Evolutionary conservation across 148 eudicot genomes (phyloP).

Genomic region (Vaccinium corymbosum): DNA sequence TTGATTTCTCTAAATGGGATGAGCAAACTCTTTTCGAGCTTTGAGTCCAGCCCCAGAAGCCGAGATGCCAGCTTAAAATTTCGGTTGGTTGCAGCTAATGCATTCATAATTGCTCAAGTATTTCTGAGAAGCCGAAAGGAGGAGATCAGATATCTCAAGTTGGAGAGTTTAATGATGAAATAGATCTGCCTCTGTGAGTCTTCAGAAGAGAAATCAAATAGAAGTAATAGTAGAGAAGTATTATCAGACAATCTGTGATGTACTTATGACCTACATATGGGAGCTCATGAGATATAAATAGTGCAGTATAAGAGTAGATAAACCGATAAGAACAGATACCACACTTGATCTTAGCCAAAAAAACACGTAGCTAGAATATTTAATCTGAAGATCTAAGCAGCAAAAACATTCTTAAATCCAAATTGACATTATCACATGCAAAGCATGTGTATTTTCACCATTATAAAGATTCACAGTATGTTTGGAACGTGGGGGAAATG

Average conservation of each 20-base stretch:
- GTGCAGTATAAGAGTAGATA: neutral
- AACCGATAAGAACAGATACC: too few relatives aligned
- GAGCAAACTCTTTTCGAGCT: slow-evolving; percentile 86
- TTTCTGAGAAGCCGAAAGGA: slow-evolving; percentile 15
- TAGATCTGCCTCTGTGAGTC: neutral
- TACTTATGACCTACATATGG: neutral
- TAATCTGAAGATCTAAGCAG: slow-evolving; percentile 8
- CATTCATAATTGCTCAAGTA: slow-evolving; percentile 60
- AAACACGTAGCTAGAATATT: neutral
- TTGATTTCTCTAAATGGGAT: slow-evolving; percentile 97
- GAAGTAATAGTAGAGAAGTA: neutral
- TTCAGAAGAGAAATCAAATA: neutral
- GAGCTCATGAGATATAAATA: too few relatives aligned
- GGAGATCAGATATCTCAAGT: neutral
- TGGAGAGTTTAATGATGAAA: neutral
- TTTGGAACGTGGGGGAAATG: neutral
- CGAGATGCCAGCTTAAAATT: slow-evolving; percentile 83
- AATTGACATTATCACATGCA: neutral
- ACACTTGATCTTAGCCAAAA: too few relatives aligned
- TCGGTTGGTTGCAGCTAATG: slow-evolving; percentile 94
- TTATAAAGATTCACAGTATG: neutral
- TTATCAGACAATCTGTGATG: neutral
- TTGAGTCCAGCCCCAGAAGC: slow-evolving; percentile 80
- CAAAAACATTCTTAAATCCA: neutral
- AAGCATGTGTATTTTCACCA: neutral